Conservation (phyloP, 2,329 filamentous ascomycete species). For the Colletotrichum camelliae region DNA sequence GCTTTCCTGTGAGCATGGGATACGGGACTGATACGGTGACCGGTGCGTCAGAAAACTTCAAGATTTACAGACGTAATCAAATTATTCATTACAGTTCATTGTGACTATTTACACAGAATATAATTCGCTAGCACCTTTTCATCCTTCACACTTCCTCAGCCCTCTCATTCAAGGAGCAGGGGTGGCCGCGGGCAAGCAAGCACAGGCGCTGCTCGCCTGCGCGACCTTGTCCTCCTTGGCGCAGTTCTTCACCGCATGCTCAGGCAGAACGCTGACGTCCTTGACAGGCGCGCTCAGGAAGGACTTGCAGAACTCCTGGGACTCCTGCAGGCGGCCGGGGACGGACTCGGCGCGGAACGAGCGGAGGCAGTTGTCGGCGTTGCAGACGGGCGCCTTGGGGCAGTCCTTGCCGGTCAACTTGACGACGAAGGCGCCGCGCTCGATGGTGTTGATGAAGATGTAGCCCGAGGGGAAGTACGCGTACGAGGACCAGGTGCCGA, state of each 20-base stretch:
- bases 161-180: background rate
- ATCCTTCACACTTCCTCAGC: background rate
- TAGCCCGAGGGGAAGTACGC: slow-evolving; percentile 53
- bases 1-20: too few species aligned
- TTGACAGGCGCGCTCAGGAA: slow-evolving; percentile 22
- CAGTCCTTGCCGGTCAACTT: slow-evolving; percentile 35
- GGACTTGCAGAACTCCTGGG: slow-evolving; percentile 35
- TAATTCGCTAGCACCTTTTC: background rate
- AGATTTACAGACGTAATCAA: background rate
- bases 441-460: slow-evolving; percentile 58
- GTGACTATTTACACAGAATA: background rate
- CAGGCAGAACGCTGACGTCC: slow-evolving; percentile 24
- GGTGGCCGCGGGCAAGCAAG: slow-evolving; percentile 27
- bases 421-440: slow-evolving; percentile 54
- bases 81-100: background rate
- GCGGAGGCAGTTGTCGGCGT: slow-evolving; percentile 42
- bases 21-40: too few species aligned
- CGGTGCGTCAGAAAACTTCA: too few species aligned
- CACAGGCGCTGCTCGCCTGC: slow-evolving; percentile 26
- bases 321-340: slow-evolving; percentile 35
- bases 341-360: slow-evolving; percentile 38
- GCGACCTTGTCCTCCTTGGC: slow-evolving; percentile 24
- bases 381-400: slow-evolving; percentile 27
- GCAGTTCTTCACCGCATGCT: slow-evolving; percentile 25
- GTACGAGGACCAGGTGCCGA: slow-evolving; percentile 54